Evolutionary conservation across 1,139 yeast genomes (phyloP).

Genomic region (Debaryomyces sp.): DNA sequence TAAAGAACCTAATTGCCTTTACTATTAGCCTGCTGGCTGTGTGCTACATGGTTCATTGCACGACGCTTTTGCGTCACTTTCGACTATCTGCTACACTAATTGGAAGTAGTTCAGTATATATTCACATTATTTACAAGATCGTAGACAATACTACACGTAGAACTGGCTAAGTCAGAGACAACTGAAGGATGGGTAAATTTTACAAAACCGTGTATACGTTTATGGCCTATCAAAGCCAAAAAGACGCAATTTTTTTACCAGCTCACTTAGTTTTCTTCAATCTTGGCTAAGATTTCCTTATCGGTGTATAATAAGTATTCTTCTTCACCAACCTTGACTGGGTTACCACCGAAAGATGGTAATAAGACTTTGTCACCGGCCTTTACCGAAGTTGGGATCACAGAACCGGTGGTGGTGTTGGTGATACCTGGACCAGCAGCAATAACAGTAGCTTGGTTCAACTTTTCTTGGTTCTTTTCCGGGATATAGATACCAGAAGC

Average conservation of each 20-base stretch:
- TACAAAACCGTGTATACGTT: background rate
- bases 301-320: conserved; percentile 83
- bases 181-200: background rate
- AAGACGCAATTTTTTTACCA: conserved; percentile 1
- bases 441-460: conserved; percentile 78
- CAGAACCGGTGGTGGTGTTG: conserved; percentile 61
- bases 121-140: conserved; percentile 6
- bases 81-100: background rate
- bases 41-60: conserved; percentile 2
- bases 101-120: conserved; percentile 1
- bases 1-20: background rate
- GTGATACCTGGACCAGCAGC: conserved; percentile 87
- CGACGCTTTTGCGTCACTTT: conserved; percentile 5
- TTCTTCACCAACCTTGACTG: conserved; percentile 83
- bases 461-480: conserved; percentile 93
- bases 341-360: conserved; percentile 87
- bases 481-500: conserved; percentile 96
- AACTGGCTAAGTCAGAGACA: background rate
- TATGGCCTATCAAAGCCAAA: background rate
- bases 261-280: conserved; percentile 39
- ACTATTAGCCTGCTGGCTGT: conserved; percentile 5
- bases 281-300: conserved; percentile 91
- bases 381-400: conserved; percentile 71
- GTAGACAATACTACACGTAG: background rate
- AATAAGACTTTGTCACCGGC: conserved; percentile 93